These are phyloP conservation scores for Claviceps sp. DNA, from an alignment of 2,329 filamentous ascomycete species.

Conservation along the genomic window DNA sequence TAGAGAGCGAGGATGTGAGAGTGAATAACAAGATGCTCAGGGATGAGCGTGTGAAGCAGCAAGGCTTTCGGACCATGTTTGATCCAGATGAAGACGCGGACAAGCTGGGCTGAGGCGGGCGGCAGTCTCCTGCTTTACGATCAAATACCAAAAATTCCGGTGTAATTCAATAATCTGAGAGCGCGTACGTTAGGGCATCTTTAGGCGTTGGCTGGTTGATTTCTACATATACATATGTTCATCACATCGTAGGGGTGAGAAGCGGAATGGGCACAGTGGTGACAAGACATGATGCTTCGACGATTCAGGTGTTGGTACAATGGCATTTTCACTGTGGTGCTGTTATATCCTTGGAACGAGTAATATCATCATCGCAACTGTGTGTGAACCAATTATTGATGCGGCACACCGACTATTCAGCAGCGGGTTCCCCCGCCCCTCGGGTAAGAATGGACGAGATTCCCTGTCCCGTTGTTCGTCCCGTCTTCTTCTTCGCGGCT, in stretches of 20 bases:
- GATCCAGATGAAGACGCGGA: conserved; percentile 63
- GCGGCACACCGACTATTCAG: conserved; percentile 16
- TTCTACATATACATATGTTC: conserved; percentile 13
- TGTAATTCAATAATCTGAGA: neutral
- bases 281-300: neutral
- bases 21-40: conserved; percentile 84
- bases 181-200: conserved; percentile 7
- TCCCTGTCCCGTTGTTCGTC: conserved; percentile 55
- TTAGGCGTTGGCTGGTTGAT: conserved; percentile 18
- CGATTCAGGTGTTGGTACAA: conserved; percentile 21
- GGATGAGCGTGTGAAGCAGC: conserved; percentile 62
- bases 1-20: conserved; percentile 84
- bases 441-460: conserved; percentile 63
- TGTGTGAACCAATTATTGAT: neutral
- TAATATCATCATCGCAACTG: neutral
- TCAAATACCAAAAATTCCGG: neutral
- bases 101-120: conserved; percentile 50
- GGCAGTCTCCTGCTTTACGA: neutral
- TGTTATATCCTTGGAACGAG: conserved; percentile 7
- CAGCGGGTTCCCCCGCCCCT: conserved; percentile 29
- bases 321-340: conserved; percentile 15
- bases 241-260: neutral
- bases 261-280: neutral
- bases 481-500: conserved; percentile 90
- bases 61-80: conserved; percentile 54